Evolutionary conservation across 163 green algal genomes (phyloP), one percentile per base, ranked within the genome.

Genomic region (Trebouxia gelatinosa): DNA sequence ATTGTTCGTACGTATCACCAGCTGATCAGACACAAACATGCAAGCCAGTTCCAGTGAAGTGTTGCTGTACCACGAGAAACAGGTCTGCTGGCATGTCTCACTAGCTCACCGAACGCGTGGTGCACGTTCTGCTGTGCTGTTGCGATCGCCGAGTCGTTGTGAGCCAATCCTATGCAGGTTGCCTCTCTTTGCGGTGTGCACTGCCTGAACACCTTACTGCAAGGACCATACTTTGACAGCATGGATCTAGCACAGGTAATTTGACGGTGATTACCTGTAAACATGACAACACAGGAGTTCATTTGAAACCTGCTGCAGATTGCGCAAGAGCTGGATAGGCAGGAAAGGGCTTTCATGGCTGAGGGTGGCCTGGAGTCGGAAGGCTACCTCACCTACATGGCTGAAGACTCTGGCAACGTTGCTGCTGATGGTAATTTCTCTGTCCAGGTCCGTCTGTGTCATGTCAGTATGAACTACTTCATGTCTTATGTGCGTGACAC

Each of bases 151-250:
- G 17, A 31, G n/a, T 26, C n/a, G 23, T 3, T 68, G 23, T 59
- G 7, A 32, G n/a, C n/a, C n/a, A n/a, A n/a, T n/a, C n/a, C 70
- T 58, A n/a, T 26, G 34, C 86, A 97, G 85, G 84, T 87, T 23
- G 87, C 86, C 6, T 87, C 90, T 0, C 84, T 98, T 0, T 98
- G 94, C 78, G 94, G 91, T 4, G 90, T 96, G 0, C 94, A 98
- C 81, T 91, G 85, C 75, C 54, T 98, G 2, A 98, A 98, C 83
- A 93, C 91, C 1, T 81, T 98, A 11, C 83, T 97, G n/a, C 91
- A 97, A 78, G 93, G 90, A 0, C 89, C 93, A 0, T 89, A 86
- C 43, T 96, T 98, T 70, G 87, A 57, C 32, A 90, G 91, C 40
- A 65, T 92, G 5, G 90, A 97, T 46, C 74, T 97, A 26, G 85